Conservation (phyloP, 2,329 filamentous ascomycete genomes). For the Trichoderma asperellum region DNA sequence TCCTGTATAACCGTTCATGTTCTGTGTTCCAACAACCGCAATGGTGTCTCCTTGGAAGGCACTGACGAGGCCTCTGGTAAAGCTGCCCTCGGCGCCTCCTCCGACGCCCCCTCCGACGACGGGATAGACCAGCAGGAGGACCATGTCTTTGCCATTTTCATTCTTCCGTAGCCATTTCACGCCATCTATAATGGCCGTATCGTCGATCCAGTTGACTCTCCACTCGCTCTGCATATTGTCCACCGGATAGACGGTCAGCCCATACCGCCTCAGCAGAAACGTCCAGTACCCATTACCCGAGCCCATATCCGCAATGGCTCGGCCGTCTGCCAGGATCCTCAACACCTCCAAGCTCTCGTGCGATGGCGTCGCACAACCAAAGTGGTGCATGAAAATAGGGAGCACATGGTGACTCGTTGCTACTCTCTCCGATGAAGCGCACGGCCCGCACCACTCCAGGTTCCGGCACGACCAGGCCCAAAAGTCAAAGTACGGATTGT, state of each 20-base stretch:
- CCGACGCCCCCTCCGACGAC: conserved; percentile 67
- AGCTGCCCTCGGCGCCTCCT: conserved; percentile 65
- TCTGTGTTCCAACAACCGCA: conserved; percentile 75
- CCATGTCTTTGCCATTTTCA: conserved; percentile 54
- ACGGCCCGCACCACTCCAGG: conserved; percentile 68
- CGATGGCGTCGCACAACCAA: conserved; percentile 71
- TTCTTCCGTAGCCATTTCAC: conserved; percentile 58
- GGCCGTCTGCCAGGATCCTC: conserved; percentile 56
- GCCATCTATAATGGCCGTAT: conserved; percentile 67
- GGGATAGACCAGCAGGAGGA: conserved; percentile 74
- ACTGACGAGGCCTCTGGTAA: conserved; percentile 64
- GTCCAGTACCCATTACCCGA: conserved; percentile 78
- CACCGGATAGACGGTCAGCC: conserved; percentile 60
- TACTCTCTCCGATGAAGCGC: conserved; percentile 54
- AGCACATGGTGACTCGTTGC: conserved; percentile 68
- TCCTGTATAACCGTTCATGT: conserved; percentile 72
- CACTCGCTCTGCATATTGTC: conserved; percentile 71
- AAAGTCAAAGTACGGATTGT: conserved; percentile 70
- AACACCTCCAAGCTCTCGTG: conserved; percentile 68
- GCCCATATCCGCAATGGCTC: conserved; percentile 66
- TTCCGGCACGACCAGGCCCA: conserved; percentile 67
- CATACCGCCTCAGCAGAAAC: conserved; percentile 67
- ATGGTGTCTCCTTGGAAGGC: conserved; percentile 67
- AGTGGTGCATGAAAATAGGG: conserved; percentile 77
- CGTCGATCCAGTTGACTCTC: conserved; percentile 68